A percentile compares a stretch with the other conserved stretches of the same genome.
Conservation (phyloP, 169 alveolate species). For the Fabrea salina region DNA sequence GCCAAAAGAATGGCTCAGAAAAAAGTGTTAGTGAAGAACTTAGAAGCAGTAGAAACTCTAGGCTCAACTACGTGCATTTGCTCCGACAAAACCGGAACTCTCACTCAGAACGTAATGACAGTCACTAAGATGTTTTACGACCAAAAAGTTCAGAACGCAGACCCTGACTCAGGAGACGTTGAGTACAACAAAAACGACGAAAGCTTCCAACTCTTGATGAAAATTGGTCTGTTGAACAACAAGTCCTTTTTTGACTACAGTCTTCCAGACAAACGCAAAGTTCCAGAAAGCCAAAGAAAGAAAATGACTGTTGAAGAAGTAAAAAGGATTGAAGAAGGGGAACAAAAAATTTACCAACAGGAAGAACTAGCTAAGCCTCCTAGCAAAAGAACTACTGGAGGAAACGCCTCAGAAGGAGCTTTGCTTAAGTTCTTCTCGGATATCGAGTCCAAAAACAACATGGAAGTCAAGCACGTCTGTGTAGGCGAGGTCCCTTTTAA, state of each 20-base stretch:
- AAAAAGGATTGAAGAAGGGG: not conserved
- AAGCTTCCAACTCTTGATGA: not conserved
- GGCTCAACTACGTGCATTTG: conserved; percentile 86
- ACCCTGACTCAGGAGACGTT: not conserved
- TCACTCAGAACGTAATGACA: conserved; percentile 84
- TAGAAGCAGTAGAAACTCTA: conserved; percentile 84
- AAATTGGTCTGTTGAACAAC: conserved; percentile 6
- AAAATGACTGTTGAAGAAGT: not conserved
- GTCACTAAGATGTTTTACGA: conserved; percentile 78
- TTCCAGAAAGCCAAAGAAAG: not conserved
- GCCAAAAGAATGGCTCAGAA: conserved; percentile 81
- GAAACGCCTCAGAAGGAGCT: conserved; percentile 86
- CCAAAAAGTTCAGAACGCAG: not conserved
- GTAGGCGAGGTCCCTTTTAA: conserved; percentile 56
- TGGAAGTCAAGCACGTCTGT: conserved; percentile 38
- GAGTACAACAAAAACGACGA: not conserved
- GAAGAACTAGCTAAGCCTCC: not conserved
- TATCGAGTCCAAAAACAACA: conserved; percentile 52
- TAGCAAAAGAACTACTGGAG: not conserved
- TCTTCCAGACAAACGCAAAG: not conserved
- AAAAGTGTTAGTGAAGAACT: conserved; percentile 80
- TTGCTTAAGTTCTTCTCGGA: conserved; percentile 76
- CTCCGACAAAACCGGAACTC: conserved; percentile 86
- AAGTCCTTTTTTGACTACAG: not conserved
- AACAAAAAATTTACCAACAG: not conserved